Conservation (phyloP, 2,329 filamentous ascomycete species). For the Scortechinia acanthostroma region DNA sequence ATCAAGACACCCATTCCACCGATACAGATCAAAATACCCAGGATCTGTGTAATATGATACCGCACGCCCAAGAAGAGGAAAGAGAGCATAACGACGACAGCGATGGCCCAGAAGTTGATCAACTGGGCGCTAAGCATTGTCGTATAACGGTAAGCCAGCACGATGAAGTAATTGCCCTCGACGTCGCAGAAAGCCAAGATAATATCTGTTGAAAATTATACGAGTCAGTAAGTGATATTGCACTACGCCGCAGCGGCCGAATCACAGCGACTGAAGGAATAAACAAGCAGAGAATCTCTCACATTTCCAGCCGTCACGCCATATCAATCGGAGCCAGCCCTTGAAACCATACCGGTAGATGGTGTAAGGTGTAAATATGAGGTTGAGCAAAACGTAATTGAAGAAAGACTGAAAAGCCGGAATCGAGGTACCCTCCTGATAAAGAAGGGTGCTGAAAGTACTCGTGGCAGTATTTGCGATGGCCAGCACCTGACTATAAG, state of each 20-base stretch:
- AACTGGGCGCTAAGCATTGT: slow-evolving; percentile 62
- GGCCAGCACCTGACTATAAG: slow-evolving; percentile 44
- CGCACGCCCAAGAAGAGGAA: slow-evolving; percentile 55
- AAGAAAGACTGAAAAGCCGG: slow-evolving; percentile 64
- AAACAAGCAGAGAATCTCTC: too few relatives aligned
- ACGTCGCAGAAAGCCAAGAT: slow-evolving; percentile 64
- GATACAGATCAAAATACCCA: slow-evolving; percentile 58
- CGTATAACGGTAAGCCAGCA: slow-evolving; percentile 54
- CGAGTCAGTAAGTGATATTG: too few relatives aligned
- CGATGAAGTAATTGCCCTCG: slow-evolving; percentile 64
- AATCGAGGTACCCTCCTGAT: slow-evolving; percentile 43
- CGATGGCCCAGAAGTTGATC: slow-evolving; percentile 69
- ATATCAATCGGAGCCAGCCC: slow-evolving; percentile 42
- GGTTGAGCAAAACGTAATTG: slow-evolving; percentile 56
- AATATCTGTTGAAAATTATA: slow-evolving; percentile 33
- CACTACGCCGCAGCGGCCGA: background rate
- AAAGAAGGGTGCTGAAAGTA: slow-evolving; percentile 52
- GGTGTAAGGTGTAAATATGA: slow-evolving; percentile 57
- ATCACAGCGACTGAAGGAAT: too few relatives aligned
- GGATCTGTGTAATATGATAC: slow-evolving; percentile 56
- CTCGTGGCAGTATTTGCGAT: slow-evolving; percentile 60
- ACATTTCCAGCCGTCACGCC: slow-evolving; percentile 54
- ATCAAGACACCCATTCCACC: slow-evolving; percentile 35
- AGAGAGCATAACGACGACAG: slow-evolving; percentile 55
- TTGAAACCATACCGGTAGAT: slow-evolving; percentile 61